Evolutionary conservation across 129 eudicot species (phyloP).

Genomic region (Flaveria linearis): DNA sequence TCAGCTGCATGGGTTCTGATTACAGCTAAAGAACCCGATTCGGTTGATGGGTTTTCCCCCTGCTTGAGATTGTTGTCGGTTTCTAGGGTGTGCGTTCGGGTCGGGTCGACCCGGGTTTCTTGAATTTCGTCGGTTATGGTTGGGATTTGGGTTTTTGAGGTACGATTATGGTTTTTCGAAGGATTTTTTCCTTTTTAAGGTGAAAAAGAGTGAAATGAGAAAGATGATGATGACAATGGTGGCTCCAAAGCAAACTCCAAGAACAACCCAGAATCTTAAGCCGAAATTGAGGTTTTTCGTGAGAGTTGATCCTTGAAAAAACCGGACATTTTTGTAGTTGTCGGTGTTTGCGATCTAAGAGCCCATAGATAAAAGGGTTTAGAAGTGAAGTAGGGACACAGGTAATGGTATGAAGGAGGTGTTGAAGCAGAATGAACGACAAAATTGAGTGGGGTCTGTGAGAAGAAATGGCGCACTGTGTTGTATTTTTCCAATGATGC

Average conservation of each 20-base stretch:
- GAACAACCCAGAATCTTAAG: conserved; percentile 68
- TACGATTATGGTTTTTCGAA: conserved; percentile 15
- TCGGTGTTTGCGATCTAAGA: conserved; percentile 20
- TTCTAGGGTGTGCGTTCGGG: conserved; percentile 24
- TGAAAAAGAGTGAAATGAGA: conserved; percentile 66
- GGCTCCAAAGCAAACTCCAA: conserved; percentile 73
- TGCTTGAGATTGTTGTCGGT: conserved; percentile 11
- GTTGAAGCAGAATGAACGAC: conserved; percentile 23
- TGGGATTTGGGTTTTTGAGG: conserved; percentile 62
- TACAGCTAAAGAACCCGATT: conserved; percentile 42
- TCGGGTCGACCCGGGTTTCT: conserved; percentile 52
- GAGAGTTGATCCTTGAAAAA: conserved; percentile 57
- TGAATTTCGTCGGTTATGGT: conserved; percentile 58
- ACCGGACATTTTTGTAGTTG: conserved; percentile 37
- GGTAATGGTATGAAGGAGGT: neutral
- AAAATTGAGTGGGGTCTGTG: conserved; percentile 18
- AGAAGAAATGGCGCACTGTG: neutral
- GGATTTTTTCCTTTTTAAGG: conserved; percentile 46
- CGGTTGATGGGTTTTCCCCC: conserved; percentile 23
- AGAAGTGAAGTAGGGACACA: conserved; percentile 1
- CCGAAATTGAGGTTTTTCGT: conserved; percentile 70
- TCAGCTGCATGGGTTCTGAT: conserved; percentile 33
- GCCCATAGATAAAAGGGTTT: neutral
- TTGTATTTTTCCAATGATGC: too few relatives aligned
- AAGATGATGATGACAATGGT: conserved; percentile 57